Evolutionary conservation across 768 basidiomycete genomes (phyloP), one percentile per base, ranked within the genome.

Genomic region (Pleurotus platypus): DNA sequence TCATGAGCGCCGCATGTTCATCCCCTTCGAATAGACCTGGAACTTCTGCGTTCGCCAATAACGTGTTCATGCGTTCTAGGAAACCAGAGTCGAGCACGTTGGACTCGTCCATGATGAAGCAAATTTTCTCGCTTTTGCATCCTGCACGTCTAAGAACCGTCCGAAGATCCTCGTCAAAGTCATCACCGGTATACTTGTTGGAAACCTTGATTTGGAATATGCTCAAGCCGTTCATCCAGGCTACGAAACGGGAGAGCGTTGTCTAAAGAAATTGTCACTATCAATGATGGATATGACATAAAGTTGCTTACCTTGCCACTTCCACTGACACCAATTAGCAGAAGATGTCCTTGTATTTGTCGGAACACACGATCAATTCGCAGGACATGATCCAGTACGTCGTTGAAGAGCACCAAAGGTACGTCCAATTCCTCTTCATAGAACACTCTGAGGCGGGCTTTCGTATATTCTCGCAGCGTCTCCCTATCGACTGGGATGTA

Each of bases 11-110:
- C 16, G 96, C 87, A 69, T 98, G 89, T 68, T 99, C 97, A 65
- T 99, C 97, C n/a, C 97, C 97, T 72, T 99, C 97, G 69, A 99
- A 99, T n/a, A 99, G 81, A 71, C 97, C 97, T 0, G 97, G 97
- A n/a, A 99, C 95, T 70, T 99, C 97, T n/a, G 97, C 97, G 65
- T 99, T 99, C 40, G 97, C 97, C 13, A 99, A 82, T 12, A 99
- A 83, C 0, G 97, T 99, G 70, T 99, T 99, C 96, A 99, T 98
- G n/a, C 97, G 86, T 69, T 99, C 97, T 61, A 99, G 75, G 81
- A 99, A 99, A 46, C 97, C 97, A 11, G 97, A 96, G 69, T 99
- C 97, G 30, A 98, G 87, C 11, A 98, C 97, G 65, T 99, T 98
- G 3, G 97, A 98, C 70, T 99, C 97, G 70, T 99, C 97, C 97